A percentile compares a stretch with the other conserved stretches of the same genome.
These are phyloP conservation scores for Echium plantagineum DNA, from an alignment of 257 asterid genomes.

Conservation along the genomic window DNA sequence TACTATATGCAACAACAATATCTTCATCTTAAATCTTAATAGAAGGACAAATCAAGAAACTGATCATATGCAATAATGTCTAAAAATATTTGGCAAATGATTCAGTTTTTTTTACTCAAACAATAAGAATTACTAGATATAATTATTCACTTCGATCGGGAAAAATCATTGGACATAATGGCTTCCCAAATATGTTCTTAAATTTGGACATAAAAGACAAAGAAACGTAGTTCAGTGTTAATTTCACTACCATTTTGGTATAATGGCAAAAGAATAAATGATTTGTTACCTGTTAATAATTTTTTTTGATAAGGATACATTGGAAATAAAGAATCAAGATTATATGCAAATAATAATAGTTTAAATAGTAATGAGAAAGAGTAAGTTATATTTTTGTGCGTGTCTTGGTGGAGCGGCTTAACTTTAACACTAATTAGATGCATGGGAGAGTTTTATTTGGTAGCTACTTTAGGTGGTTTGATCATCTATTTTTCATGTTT, in stretches of 20 bases:
- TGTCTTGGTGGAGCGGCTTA: slow-evolving; percentile 7
- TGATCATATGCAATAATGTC: too few relatives aligned
- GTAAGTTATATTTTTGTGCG: background rate
- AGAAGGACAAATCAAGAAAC: slow-evolving; percentile 4
- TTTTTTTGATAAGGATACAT: background rate
- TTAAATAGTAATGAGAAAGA: background rate
- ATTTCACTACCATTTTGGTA: background rate
- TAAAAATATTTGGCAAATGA: too few relatives aligned
- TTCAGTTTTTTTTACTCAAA: too few relatives aligned
- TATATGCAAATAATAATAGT: background rate
- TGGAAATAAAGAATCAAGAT: background rate
- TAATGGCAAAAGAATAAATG: background rate
- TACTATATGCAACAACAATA: too few relatives aligned
- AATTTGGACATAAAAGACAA: background rate
- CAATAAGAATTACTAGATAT: too few relatives aligned
- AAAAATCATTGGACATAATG: background rate
- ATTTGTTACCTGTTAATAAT: slow-evolving; percentile 4
- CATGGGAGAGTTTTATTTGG: slow-evolving; percentile 17
- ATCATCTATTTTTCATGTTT: slow-evolving; percentile 48
- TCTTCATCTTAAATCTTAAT: background rate
- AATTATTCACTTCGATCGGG: too few relatives aligned
- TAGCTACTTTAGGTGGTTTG: slow-evolving; percentile 34
- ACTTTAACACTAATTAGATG: slow-evolving; percentile 17
- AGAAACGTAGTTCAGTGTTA: background rate
- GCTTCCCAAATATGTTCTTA: background rate